A percentile compares a stretch with the other conserved stretches of the same genome.
Conservation (phyloP, 495 filamentous ascomycete genomes). For the Neurospora sp. region DNA sequence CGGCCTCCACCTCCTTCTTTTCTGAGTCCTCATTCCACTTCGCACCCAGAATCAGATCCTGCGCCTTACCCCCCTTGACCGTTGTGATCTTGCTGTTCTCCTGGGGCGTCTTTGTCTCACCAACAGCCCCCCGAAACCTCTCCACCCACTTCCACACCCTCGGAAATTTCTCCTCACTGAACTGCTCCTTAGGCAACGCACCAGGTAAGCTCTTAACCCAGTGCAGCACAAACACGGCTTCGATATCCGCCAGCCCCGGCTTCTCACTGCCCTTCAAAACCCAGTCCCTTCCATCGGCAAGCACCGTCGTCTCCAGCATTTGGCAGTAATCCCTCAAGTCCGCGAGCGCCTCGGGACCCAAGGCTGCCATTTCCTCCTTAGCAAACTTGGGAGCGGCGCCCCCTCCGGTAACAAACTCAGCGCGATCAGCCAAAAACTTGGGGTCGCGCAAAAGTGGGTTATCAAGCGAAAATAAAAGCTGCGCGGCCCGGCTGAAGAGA, state of each 20-base stretch:
- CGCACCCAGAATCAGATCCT: constrained; percentile 22
- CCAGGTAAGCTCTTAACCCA: constrained; percentile 44
- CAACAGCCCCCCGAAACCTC: constrained; percentile 34
- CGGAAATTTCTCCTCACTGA: constrained; percentile 37
- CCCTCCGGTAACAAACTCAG: constrained; percentile 20
- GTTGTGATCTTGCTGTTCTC: constrained; percentile 22
- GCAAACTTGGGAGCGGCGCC: constrained; percentile 1
- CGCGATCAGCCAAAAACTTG: constrained; percentile 44
- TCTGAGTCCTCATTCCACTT: constrained; percentile 23
- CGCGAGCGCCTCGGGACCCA: constrained; percentile 36
- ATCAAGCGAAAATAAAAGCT: constrained; percentile 35
- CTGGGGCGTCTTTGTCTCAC: too few relatives aligned
- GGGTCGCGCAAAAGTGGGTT: constrained; percentile 41
- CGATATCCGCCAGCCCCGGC: constrained; percentile 48
- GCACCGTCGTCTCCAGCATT: constrained; percentile 41
- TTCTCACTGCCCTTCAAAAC: constrained; percentile 30
- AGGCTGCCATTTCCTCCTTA: constrained; percentile 7
- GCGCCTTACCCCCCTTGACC: constrained; percentile 41
- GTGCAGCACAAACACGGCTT: constrained; percentile 50
- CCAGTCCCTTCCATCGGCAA: constrained; percentile 51
- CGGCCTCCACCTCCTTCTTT: constrained; percentile 32
- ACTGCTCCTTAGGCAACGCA: constrained; percentile 27
- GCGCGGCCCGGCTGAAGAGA: constrained; percentile 31
- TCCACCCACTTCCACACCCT: constrained; percentile 45
- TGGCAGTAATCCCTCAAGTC: constrained; percentile 32